Conservation (phyloP, 169 alveolate genomes). For the Plasmodium gonderi region DNA sequence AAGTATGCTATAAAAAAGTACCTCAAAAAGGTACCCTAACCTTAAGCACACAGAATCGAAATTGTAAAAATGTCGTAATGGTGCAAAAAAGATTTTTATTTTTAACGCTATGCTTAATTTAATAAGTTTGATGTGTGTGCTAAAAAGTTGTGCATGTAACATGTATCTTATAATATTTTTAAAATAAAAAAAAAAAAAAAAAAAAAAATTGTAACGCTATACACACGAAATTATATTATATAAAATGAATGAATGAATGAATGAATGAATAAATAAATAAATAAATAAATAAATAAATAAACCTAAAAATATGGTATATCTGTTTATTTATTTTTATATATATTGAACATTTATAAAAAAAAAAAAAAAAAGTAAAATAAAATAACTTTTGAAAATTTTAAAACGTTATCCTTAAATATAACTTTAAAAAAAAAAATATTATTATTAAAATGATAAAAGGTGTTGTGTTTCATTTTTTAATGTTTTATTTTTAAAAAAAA, state of each 20-base stretch:
- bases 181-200: conserved; percentile 14
- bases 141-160: conserved; percentile 16
- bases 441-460: neutral
- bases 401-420: conserved; percentile 22
- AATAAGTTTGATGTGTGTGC: conserved; percentile 6
- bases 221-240: neutral
- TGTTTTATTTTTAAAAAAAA: conserved; percentile 4
- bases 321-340: neutral
- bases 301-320: neutral
- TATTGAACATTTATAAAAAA: neutral
- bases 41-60: neutral
- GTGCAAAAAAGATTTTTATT: neutral
- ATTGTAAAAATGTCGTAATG: neutral
- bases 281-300: neutral
- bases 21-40: neutral
- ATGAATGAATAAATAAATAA: neutral
- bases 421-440: conserved; percentile 18
- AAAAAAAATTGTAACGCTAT: neutral
- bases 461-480: neutral
- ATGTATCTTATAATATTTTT: neutral
- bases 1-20: neutral
- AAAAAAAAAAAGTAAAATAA: neutral
- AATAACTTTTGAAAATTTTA: neutral
- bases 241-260: neutral
- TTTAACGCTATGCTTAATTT: conserved; percentile 14